Percentiles rank a stretch among this genome's conserved stretches.
Evolutionary conservation across 1,139 yeast species (phyloP).

Genomic region (Tardiomyces depauwii): DNA sequence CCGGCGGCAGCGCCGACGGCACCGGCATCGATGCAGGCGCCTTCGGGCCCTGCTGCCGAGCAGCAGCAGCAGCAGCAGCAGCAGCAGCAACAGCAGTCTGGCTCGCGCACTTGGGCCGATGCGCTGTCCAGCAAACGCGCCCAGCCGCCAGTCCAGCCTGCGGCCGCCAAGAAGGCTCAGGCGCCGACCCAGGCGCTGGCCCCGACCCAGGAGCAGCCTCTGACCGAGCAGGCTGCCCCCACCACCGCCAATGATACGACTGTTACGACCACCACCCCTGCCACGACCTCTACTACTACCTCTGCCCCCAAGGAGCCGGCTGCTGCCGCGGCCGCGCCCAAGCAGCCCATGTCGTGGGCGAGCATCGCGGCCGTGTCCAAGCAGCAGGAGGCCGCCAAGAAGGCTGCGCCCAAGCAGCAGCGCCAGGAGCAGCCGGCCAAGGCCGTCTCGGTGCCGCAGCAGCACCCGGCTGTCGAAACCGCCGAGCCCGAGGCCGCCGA

Average conservation of each 20-base stretch:
- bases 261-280: background rate
- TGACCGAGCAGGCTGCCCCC: background rate
- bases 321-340: slow-evolving; percentile 10
- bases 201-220: slow-evolving; percentile 6
- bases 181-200: slow-evolving; percentile 16
- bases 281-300: slow-evolving; percentile 4
- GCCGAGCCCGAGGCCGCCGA: too few species aligned
- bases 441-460: slow-evolving; percentile 10
- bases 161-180: slow-evolving; percentile 10
- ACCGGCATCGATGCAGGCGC: background rate
- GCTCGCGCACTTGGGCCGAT: slow-evolving; percentile 7
- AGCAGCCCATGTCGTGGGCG: slow-evolving; percentile 15
- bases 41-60: background rate
- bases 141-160: slow-evolving; percentile 1
- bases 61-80: slow-evolving; percentile 1
- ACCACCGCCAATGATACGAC: slow-evolving; percentile 2
- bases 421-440: slow-evolving; percentile 11
- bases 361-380: slow-evolving; percentile 7
- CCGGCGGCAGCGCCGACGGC: slow-evolving; percentile 1
- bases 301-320: slow-evolving; percentile 1
- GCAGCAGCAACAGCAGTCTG: background rate
- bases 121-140: slow-evolving; percentile 4
- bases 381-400: slow-evolving; percentile 28
- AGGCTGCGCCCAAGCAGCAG: slow-evolving; percentile 10
- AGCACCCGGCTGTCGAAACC: slow-evolving; percentile 4